Conservation (phyloP, 371 early-diverging fungal genomes). For the Mortierella sp. region DNA sequence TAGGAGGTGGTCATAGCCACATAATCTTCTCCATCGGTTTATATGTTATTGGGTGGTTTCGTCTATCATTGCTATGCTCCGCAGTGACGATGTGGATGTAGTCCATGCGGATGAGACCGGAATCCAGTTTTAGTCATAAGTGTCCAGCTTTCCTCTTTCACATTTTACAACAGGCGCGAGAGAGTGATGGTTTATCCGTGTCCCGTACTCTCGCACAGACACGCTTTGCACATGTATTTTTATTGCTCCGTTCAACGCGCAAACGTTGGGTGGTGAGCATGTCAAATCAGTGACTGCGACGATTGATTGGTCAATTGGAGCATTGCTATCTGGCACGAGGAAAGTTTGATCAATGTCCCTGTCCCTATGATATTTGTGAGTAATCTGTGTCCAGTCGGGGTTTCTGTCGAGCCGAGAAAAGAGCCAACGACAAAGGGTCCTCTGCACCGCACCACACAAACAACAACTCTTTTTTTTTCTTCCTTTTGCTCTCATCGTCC, state of each 20-base stretch:
- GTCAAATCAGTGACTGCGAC: neutral
- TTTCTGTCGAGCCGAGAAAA: conserved; percentile 1
- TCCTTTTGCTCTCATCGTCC: neutral
- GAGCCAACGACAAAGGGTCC: neutral
- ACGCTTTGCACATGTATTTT: neutral
- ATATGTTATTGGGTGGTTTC: neutral
- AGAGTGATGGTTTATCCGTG: neutral
- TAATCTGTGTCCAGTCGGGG: neutral
- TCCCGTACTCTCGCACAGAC: neutral
- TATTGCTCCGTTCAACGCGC: no score
- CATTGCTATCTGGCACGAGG: neutral
- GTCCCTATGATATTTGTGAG: neutral
- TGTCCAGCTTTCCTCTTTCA: neutral
- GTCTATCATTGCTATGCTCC: neutral
- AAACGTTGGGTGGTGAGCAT: neutral
- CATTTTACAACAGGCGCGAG: no score
- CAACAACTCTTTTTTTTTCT: neutral
- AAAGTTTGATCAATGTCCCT: neutral
- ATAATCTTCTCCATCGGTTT: neutral
- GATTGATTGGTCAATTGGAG: neutral
- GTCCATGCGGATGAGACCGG: neutral
- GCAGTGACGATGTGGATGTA: neutral
- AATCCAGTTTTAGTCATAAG: neutral
- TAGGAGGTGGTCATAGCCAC: neutral
- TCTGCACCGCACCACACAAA: neutral